Base-by-base conservation (phyloP, 2,329 filamentous ascomycete species). In the Knufia fluminis region DNA sequence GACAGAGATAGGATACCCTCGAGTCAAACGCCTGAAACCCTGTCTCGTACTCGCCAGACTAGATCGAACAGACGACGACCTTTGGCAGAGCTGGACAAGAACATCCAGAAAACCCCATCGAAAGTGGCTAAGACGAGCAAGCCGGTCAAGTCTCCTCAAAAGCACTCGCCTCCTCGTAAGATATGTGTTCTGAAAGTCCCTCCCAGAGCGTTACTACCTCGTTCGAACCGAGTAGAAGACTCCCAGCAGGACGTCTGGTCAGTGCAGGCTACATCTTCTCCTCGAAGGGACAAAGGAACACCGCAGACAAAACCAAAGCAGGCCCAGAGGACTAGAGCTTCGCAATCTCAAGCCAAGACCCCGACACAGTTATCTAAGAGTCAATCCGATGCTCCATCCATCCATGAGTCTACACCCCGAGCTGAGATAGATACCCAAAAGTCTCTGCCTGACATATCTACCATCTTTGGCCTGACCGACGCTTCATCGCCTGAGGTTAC, bases 11-110 rank as follows among this genome's bases (percentile, higher is more conserved):
- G 55, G 7, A 49, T 59, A 23, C 26, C 54, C 14, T 58, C 56
- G 17, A 57, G 54, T 45, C 57, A 59, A 33, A 56, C 54, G 17
- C 56, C 57, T 6, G 57, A 59, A 46, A 57, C 51, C 35, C 8
- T 57, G 10, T 43, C 45, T 35, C 42, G 53, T 39, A 54, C 50
- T 14, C 49, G 39, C 19, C 50, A 36, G 45, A 36, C 33, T 17
- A 45, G 33, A 16, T 35, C 33, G 4, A 17, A 12, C 22, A 32
- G 19, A 32, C 43, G 52, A 36, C 47, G 43, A 33, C 56, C 57
- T 3, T 47, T 58, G 12, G 48, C 47, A 20, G 54, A 58, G 23
- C 48, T 53, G 6, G 52, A 52, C 16, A 39, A 24, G 12, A 50
- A 50, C 33, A 35, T 48, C 42, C 33, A 54, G 53, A 45, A 51